These are phyloP conservation scores for Intubia oerlemansii DNA, from an alignment of 2,329 filamentous ascomycete species.

Conservation along the genomic window DNA sequence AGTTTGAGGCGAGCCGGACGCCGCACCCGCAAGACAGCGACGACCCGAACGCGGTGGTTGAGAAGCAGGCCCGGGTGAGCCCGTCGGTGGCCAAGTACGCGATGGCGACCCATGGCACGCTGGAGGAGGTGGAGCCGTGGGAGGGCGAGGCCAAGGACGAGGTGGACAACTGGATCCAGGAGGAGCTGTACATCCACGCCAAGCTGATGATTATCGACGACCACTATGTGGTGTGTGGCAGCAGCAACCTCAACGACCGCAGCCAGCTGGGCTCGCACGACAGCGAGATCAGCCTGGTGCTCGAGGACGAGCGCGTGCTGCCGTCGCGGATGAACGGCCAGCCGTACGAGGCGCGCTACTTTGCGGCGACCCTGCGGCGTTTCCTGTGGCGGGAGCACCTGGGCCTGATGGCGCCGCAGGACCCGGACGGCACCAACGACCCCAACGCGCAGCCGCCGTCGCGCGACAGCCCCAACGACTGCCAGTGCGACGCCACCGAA, in stretches of 20 bases:
- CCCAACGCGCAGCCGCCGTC: conserved; percentile 57
- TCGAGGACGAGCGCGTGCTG: conserved; percentile 60
- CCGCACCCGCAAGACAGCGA: neutral
- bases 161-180: conserved; percentile 76
- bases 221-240: conserved; percentile 63
- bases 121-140: conserved; percentile 53
- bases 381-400: conserved; percentile 85
- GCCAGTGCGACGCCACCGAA: too few relatives aligned
- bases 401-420: conserved; percentile 58
- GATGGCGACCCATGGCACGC: conserved; percentile 43
- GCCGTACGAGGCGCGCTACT: conserved; percentile 49
- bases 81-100: conserved; percentile 54
- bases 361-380: conserved; percentile 62
- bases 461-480: conserved; percentile 42
- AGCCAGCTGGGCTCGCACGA: conserved; percentile 77
- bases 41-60: neutral
- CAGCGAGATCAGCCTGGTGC: conserved; percentile 73
- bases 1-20: conserved; percentile 23
- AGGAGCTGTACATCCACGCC: conserved; percentile 87
- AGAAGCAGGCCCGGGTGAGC: conserved; percentile 8
- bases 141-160: conserved; percentile 56
- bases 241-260: conserved; percentile 81
- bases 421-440: conserved; percentile 42
- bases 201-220: conserved; percentile 86
- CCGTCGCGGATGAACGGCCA: conserved; percentile 59